Evolutionary conservation across 192 early-diverging fungal species (phyloP), one percentile per base, ranked within the genome.

Genomic region (Martensiomyces pterosporus): DNA sequence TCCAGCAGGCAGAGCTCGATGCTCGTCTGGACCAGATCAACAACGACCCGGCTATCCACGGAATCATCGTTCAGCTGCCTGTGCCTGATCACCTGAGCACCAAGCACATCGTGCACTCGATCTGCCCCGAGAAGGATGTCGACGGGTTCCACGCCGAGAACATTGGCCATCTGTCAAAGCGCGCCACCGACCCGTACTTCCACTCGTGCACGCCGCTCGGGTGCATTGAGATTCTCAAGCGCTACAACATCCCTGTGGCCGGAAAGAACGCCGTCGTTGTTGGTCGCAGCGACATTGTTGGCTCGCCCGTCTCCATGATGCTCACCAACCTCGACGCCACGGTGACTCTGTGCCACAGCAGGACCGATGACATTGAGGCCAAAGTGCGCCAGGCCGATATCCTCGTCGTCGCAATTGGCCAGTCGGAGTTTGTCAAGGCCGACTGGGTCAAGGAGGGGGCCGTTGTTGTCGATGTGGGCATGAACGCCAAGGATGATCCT

Each of bases 111-210:
- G 92, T 88, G 33, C 91, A 95, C 52, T 77, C 90, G 22, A 90
- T 99, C 49, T 72, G 84, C 47, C 79, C 83, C 3, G 63, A 79
- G 43, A 99, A 97, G 64, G 97, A 99, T 65, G 93, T 99, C n/a
- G 97, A 99, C 62, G 97, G 97, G 77, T 94, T 99, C 70, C 96
- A 99, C 61, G 84, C 91, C 17, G 58, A 81, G 45, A 97, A 99
- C 80, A 90, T 95, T 53, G 96, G 96, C 35, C 77, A 85, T 29
- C 73, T 99, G 47, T 85, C 86, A 25, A 94, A 95, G 62, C 80
- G 86, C 39, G 77, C 84, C 9, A 77, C 76, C 24, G 75, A 79
- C 47, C 91, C 94, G 25, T 71, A 86, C 33, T 97, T 99, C 79
- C 72, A 89, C 24, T 87, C 96, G 14, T 99, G 96, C 73, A 99